Evolutionary conservation across 2,329 filamentous ascomycete genomes (phyloP), one percentile per base, ranked within the genome.

Genomic region (Colletotrichum truncatum): DNA sequence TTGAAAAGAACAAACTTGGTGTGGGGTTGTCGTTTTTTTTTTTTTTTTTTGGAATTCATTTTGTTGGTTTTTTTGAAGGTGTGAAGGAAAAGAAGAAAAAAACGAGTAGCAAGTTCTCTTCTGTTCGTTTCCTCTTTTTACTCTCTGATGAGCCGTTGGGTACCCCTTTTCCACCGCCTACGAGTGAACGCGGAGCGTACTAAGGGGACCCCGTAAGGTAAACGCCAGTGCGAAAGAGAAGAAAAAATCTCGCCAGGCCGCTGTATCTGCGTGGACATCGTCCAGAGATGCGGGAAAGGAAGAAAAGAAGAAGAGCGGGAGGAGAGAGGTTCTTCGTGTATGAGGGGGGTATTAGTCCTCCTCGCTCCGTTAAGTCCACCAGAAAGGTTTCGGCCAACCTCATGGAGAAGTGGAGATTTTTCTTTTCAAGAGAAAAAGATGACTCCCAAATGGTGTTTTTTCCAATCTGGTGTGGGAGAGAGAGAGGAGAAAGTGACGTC

Each of bases 401-500:
- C 77, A 73, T 73, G 14, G 69, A 83, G 81, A 83, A 84, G 81
- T 79, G 82, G 81, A 83, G 80, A 77, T 71, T 69, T n/a, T 75
- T 72, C 69, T 49, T 66, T 66, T 49, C 45, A 25, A 64, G 23
- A 64, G 69, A 70, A 70, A 65, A 58, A 71, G 34, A 70, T n/a
- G n/a, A 67, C 81, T 81, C 81, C 81, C 81, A 76, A 79, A 79
- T 79, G 78, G 78, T 79, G 73, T 67, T 68, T 76, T 32, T 72
- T 78, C 78, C 83, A 85, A 84, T 85, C 80, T 85, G 82, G 82
- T 79, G 80, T 81, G 73, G 76, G 76, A 78, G 76, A 77, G 45
- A 9, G 77, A 76, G 74, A 74, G 73, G 72, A 74, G 66, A 75
- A 71, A 75, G 72, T 53, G 43, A 68, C 54, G 11, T 32, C 26